Evolutionary conservation across 1,284 basidiomycete species (phyloP).

Genomic region (Trametes sp.): DNA sequence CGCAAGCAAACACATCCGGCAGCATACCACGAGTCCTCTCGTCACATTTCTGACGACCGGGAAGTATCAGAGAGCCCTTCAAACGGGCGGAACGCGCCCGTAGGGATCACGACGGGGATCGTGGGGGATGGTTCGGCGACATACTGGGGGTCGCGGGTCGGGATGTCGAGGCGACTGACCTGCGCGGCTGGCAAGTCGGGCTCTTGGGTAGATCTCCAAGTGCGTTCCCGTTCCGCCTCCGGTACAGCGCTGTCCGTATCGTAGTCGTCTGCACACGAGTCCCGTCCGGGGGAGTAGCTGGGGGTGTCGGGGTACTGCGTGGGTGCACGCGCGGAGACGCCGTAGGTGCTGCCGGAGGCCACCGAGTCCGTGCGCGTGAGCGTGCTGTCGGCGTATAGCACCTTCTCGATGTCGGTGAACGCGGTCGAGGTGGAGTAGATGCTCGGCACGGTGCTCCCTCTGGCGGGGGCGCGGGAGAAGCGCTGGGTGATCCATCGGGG

Average conservation of each 20-base stretch:
- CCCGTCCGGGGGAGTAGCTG: neutral
- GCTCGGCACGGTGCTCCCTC: neutral
- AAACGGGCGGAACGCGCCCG: conserved; percentile 11
- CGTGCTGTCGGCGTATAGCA: conserved; percentile 5
- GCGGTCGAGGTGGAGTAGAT: conserved; percentile 6
- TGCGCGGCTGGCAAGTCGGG: neutral
- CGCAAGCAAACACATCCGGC: neutral
- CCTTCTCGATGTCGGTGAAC: conserved; percentile 23
- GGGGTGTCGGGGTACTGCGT: conserved; percentile 8
- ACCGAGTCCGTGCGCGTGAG: neutral
- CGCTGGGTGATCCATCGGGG: conserved; percentile 40
- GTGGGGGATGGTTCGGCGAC: conserved; percentile 2
- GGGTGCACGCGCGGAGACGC: neutral
- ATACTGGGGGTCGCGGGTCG: neutral
- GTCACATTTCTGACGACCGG: neutral
- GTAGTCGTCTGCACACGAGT: neutral
- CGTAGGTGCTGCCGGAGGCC: neutral
- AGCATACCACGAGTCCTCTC: neutral
- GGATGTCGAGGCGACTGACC: neutral
- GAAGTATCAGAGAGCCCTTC: neutral
- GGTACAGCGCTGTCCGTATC: neutral
- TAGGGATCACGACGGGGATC: conserved; percentile 1
- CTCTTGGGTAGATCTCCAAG: too few relatives aligned
- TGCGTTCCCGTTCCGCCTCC: neutral
- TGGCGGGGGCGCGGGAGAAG: conserved; percentile 12